Conservation (phyloP, 345 rosid genomes). For the Laguncularia racemosa region DNA sequence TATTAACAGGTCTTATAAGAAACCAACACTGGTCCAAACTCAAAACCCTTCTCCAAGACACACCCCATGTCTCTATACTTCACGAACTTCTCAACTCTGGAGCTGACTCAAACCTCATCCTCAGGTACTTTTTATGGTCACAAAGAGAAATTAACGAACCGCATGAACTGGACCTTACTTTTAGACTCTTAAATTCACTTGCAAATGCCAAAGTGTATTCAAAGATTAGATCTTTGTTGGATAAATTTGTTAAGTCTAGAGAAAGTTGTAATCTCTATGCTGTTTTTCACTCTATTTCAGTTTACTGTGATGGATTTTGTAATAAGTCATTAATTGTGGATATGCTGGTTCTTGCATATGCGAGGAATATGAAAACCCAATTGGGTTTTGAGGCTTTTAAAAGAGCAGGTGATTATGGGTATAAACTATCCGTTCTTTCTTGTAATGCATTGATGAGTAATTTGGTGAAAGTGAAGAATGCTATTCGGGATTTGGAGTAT, state of each 20-base stretch:
- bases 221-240: slow-evolving; percentile 58
- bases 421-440: slow-evolving; percentile 50
- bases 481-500: slow-evolving; percentile 41
- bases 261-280: slow-evolving; percentile 34
- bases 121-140: slow-evolving; percentile 60
- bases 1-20: slow-evolving; percentile 33
- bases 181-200: slow-evolving; percentile 39
- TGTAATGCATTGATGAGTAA: slow-evolving; percentile 74
- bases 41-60: slow-evolving; percentile 23
- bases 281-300: slow-evolving; percentile 50
- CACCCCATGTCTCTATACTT: slow-evolving; percentile 25
- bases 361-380: slow-evolving; percentile 31
- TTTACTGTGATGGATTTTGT: slow-evolving; percentile 39
- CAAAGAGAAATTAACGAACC: slow-evolving; percentile 28
- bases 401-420: slow-evolving; percentile 69
- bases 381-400: slow-evolving; percentile 62
- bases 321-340: slow-evolving; percentile 49
- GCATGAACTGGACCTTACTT: slow-evolving; percentile 36
- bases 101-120: slow-evolving; percentile 43
- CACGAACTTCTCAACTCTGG: slow-evolving; percentile 41
- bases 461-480: slow-evolving; percentile 37
- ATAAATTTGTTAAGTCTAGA: slow-evolving; percentile 38
- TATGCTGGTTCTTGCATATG: slow-evolving; percentile 60
- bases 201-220: slow-evolving; percentile 40
- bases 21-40: slow-evolving; percentile 63